Percentiles rank a stretch among this genome's conserved stretches.
phyloP scores from a whole-genome alignment of 768 basidiomycete genomes.

The Serendipita sp. region DNA sequence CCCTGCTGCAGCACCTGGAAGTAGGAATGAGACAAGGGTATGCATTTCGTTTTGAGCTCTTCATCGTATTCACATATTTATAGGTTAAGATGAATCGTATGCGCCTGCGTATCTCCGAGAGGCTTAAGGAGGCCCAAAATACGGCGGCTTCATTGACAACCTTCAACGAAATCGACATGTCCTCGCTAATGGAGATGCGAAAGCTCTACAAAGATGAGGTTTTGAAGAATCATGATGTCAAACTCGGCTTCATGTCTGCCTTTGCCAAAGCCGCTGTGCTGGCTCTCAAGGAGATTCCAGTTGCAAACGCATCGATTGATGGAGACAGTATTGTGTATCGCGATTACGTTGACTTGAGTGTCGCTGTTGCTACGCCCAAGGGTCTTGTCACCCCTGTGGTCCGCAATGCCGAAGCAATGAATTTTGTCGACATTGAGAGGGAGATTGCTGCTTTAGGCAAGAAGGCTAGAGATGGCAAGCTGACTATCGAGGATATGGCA shows the following conservation, averaged over 20 bases:
- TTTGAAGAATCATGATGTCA: conserved; percentile 83
- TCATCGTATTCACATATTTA: background rate
- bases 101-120: conserved; percentile 92
- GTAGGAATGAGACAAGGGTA: conserved; percentile 74
- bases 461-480: conserved; percentile 88
- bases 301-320: conserved; percentile 88
- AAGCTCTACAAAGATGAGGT: conserved; percentile 85
- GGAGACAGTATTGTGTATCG: conserved; percentile 85
- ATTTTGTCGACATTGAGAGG: conserved; percentile 80
- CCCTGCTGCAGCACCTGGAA: conserved; percentile 27
- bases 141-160: conserved; percentile 92
- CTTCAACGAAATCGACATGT: conserved; percentile 99
- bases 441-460: conserved; percentile 83
- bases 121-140: conserved; percentile 96
- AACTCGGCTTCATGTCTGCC: conserved; percentile 96
- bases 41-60: conserved; percentile 13
- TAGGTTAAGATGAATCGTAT: conserved; percentile 98
- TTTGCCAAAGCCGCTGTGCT: conserved; percentile 78
- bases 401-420: conserved; percentile 74
- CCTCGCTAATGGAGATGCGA: conserved; percentile 82
- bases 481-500: conserved; percentile 95
- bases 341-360: conserved; percentile 84
- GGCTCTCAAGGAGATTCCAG: conserved; percentile 81
- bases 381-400: conserved; percentile 94
- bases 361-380: conserved; percentile 95